Conservation (phyloP, 1,139 yeast species). For the Arxiozyma slooffiae region DNA sequence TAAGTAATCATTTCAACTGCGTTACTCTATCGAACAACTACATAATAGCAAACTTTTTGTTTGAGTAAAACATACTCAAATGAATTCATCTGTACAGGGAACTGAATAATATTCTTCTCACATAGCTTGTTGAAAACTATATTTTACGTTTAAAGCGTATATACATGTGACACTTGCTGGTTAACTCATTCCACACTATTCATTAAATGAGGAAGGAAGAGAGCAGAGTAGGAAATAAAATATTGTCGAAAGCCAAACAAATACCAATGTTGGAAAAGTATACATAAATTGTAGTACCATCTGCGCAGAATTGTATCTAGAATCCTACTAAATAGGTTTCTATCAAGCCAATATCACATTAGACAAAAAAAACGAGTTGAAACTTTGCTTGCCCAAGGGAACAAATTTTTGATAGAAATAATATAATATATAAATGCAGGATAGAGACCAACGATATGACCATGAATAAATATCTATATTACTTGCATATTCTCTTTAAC, state of each 20-base stretch:
- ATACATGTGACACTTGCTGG: conserved; percentile 13
- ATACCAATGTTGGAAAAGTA: not conserved
- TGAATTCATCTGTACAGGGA: conserved; percentile 33
- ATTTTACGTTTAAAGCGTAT: conserved; percentile 29
- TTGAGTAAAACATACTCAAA: conserved; percentile 27
- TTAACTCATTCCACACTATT: not conserved
- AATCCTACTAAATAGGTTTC: not conserved
- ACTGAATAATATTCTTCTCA: conserved; percentile 27
- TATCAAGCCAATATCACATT: not conserved
- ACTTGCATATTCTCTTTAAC: too few relatives aligned
- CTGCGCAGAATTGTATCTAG: not conserved
- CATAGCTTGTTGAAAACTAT: conserved; percentile 29
- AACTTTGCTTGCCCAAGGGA: not conserved
- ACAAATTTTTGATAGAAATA: not conserved
- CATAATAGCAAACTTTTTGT: conserved; percentile 31
- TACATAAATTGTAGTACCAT: too few relatives aligned
- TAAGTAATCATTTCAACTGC: too few relatives aligned
- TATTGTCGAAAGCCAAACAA: not conserved
- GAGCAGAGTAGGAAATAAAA: not conserved
- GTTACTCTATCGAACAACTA: conserved; percentile 25
- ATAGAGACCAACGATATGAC: not conserved
- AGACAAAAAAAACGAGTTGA: not conserved
- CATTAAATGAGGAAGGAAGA: not conserved
- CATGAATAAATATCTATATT: not conserved
- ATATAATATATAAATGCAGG: too few relatives aligned